Conservation (phyloP, 1,139 yeast species). For the Eremothecium coryli region DNA sequence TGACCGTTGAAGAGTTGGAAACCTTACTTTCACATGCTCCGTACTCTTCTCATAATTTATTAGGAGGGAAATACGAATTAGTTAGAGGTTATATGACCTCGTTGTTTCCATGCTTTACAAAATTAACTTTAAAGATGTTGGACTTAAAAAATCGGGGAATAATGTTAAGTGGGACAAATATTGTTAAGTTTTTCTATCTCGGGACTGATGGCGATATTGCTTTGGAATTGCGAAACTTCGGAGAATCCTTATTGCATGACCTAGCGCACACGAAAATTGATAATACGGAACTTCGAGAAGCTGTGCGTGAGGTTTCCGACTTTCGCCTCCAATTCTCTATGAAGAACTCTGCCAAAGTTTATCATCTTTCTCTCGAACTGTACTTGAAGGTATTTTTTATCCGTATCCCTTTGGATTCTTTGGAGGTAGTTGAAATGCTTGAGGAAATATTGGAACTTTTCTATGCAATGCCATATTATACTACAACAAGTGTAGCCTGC, state of each 20-base stretch:
- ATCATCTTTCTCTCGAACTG: slow-evolving; percentile 6
- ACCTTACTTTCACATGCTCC: slow-evolving; percentile 6
- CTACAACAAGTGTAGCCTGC: slow-evolving; percentile 7
- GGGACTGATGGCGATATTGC: slow-evolving; percentile 4
- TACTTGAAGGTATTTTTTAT: slow-evolving; percentile 11
- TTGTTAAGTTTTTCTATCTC: slow-evolving; percentile 7
- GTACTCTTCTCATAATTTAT: slow-evolving; percentile 7
- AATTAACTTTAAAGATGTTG: slow-evolving; percentile 6
- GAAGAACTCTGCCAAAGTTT: slow-evolving; percentile 9
- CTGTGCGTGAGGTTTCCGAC: slow-evolving; percentile 7
- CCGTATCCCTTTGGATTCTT: slow-evolving; percentile 4
- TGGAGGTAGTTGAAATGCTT: slow-evolving; percentile 1
- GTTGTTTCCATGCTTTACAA: slow-evolving; percentile 9
- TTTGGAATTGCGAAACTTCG: slow-evolving; percentile 7
- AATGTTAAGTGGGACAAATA: slow-evolving; percentile 8
- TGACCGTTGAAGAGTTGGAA: slow-evolving; percentile 6
- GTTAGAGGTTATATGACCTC: slow-evolving; percentile 8
- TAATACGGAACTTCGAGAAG: slow-evolving; percentile 4
- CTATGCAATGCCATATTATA: slow-evolving; percentile 10
- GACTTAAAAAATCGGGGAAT: slow-evolving; percentile 7
- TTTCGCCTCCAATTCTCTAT: slow-evolving; percentile 9
- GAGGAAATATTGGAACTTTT: slow-evolving; percentile 11
- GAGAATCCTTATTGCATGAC: slow-evolving; percentile 4
- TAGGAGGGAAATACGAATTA: slow-evolving; percentile 8
- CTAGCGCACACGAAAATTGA: slow-evolving; percentile 1